Evolutionary conservation across 2,329 filamentous ascomycete species (phyloP), one percentile per base, ranked within the genome.

Genomic region (Neurospora sp.): DNA sequence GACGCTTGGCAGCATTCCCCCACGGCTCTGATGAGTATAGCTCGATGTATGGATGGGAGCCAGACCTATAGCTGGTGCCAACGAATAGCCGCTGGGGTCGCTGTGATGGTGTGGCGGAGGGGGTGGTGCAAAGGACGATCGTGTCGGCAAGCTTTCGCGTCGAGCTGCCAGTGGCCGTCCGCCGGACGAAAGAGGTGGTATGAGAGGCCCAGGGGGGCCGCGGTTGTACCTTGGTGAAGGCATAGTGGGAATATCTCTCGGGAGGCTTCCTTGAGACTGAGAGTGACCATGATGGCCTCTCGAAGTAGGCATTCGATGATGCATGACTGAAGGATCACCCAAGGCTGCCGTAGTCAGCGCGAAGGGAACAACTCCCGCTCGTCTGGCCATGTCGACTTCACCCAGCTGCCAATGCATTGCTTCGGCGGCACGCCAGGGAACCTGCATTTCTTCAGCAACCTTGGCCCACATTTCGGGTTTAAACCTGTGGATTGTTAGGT

Each of bases 341-440:
- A 75, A 65, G 65, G 71, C 69, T 19, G 71, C 71, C 33, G 74
- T 75, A 72, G 86, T 88, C 38, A 92, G 83, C 3, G 89, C 88
- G 80, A 97, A 97, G 1, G 95, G 93, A 8, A 92, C 90, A 43
- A 96, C 93, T 65, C 96, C 96, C 57, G 95, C 95, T 70, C 95
- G 90, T 72, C 91, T 88, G 66, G 94, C 94, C 93, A 99, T 98
- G 76, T 98, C 96, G 75, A 89, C 85, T 79, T 97, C 93, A 72
- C 95, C 95, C 69, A 99, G 85, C 77, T 97, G 92, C 95, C 96
- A 99, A 81, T 98, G 96, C 94, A 97, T 97, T 4, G 93, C 94
- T 81, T 99, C 95, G 66, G 92, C 95, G 19, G 96, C 93, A 77
- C 96, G 88, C 95, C 95, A 98, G 41, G 95, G 96, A 70, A 97